These are phyloP conservation scores for Hemisphaericaspora subhashii DNA, from an alignment of 1,139 yeast species.

Conservation along the genomic window DNA sequence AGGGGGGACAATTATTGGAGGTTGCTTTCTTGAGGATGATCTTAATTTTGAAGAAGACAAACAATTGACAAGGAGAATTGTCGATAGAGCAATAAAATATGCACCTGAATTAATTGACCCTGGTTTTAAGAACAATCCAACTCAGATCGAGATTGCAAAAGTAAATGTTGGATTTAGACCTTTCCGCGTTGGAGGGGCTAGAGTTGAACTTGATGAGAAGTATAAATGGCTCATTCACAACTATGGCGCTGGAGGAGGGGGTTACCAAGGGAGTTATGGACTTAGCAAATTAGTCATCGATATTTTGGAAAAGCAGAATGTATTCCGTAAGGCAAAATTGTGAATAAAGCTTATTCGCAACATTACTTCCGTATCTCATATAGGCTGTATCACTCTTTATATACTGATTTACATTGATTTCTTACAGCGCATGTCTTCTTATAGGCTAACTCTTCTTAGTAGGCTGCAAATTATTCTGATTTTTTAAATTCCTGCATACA, in stretches of 20 bases:
- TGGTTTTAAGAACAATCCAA: constrained; percentile 28
- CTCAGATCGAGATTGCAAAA: constrained; percentile 37
- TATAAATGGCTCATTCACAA: constrained; percentile 44
- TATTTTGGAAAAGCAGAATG: constrained; percentile 8
- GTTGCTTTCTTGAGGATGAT: constrained; percentile 36
- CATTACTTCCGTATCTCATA: no score
- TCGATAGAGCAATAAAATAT: constrained; percentile 39
- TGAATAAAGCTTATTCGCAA: no score
- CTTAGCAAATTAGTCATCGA: constrained; percentile 29
- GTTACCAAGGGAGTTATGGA: constrained; percentile 53
- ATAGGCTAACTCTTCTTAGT: no score
- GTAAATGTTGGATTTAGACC: constrained; percentile 53
- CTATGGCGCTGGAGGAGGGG: constrained; percentile 57
- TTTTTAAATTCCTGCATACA: not conserved
- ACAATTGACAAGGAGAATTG: constrained; percentile 37
- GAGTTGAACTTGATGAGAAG: constrained; percentile 38
- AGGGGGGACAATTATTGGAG: constrained; percentile 56
- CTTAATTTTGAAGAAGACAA: constrained; percentile 29
- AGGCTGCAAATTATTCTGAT: not conserved
- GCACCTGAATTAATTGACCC: constrained; percentile 44
- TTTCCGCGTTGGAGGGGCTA: constrained; percentile 43
- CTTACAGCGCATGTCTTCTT: no score
- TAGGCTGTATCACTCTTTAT: no score
- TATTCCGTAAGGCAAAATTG: not conserved
- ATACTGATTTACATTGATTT: no score